phyloP scores from a whole-genome alignment of 306 rosid genomes.

The Vigna hirtella region DNA sequence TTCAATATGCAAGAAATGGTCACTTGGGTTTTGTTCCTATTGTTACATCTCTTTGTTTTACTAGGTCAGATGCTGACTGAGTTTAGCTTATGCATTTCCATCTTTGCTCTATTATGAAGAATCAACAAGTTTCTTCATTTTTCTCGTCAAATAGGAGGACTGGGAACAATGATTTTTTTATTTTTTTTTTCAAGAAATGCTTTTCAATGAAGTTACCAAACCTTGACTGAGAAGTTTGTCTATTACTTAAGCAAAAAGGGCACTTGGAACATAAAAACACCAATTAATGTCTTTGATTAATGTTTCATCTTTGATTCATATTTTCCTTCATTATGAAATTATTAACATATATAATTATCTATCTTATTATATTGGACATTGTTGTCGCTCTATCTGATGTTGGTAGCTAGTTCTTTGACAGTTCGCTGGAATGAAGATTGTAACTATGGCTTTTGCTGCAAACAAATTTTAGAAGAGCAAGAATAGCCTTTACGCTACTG shows the following conservation, averaged over 20 bases:
- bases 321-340: neutral
- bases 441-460: neutral
- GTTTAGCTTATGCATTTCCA: neutral
- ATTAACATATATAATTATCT: neutral
- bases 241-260: neutral
- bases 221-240: neutral
- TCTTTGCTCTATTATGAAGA: constrained; percentile 15
- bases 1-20: constrained; percentile 21
- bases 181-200: neutral
- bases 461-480: neutral
- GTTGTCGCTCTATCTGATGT: neutral
- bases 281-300: neutral
- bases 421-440: constrained; percentile 1
- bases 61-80: constrained; percentile 3
- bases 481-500: neutral
- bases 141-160: neutral
- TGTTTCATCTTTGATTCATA: neutral
- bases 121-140: constrained; percentile 11
- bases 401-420: neutral
- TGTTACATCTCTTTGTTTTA: constrained; percentile 9
- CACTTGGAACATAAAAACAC: neutral
- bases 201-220: neutral
- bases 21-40: constrained; percentile 4
- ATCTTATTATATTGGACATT: neutral
- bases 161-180: neutral